These are phyloP conservation scores for Zasmidium cellare DNA, from an alignment of 2,329 filamentous ascomycete species.

Conservation along the genomic window DNA sequence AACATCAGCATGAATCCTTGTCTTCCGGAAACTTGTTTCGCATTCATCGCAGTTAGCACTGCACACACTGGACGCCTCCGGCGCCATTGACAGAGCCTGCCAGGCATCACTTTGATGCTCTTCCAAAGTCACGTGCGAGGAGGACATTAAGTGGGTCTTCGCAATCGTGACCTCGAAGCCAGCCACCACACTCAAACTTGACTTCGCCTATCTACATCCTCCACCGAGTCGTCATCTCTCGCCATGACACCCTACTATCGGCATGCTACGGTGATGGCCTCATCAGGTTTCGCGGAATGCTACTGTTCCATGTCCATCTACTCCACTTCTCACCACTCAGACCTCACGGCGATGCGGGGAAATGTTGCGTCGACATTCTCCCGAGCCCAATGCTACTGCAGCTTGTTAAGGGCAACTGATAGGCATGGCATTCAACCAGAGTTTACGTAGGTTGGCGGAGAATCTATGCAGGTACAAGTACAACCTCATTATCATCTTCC, in stretches of 20 bases:
- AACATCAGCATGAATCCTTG: not conserved
- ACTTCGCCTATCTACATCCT: not conserved
- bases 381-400: constrained; percentile 1
- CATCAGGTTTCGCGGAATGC: not conserved
- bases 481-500: constrained; percentile 1
- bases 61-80: too few relatives aligned
- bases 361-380: not conserved
- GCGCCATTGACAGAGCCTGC: not conserved
- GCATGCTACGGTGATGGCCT: not conserved
- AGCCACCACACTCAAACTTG: not conserved
- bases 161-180: not conserved
- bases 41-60: too few relatives aligned
- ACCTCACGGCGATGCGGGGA: constrained; percentile 7
- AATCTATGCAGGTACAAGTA: constrained; percentile 21
- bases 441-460: constrained; percentile 6
- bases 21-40: not conserved
- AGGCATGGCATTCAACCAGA: constrained; percentile 13
- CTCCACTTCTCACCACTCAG: not conserved
- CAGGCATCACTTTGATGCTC: not conserved
- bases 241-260: not conserved
- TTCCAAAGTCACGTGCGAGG: not conserved
- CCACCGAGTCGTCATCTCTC: not conserved
- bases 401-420: constrained; percentile 7
- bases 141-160: not conserved
- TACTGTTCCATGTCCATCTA: constrained; percentile 1